Conservation (phyloP, 768 basidiomycete species). For the Lactarius trivialis region DNA sequence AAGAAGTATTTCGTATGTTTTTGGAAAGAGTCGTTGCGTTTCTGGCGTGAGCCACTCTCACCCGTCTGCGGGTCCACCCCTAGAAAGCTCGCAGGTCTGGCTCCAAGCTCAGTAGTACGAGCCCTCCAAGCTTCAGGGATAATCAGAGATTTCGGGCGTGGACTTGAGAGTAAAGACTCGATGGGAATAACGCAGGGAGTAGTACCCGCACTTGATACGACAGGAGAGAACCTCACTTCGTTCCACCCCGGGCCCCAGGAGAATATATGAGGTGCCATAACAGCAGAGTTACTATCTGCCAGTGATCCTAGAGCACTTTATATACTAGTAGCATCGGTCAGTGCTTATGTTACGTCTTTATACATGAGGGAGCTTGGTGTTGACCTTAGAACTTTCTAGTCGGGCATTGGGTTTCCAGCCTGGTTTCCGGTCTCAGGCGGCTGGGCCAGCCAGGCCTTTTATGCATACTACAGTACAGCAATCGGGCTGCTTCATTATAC, state of each 20-base stretch:
- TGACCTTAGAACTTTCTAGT: background rate
- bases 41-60: too few species aligned
- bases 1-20: conserved; percentile 6
- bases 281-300: background rate
- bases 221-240: background rate
- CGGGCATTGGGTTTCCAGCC: background rate
- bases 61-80: background rate
- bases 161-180: background rate
- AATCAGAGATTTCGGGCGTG: background rate
- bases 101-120: background rate
- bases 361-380: background rate
- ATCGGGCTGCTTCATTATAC: background rate
- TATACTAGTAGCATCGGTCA: background rate
- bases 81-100: background rate
- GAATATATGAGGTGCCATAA: background rate
- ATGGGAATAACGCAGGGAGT: background rate
- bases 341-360: background rate
- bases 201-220: background rate
- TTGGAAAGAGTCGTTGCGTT: background rate
- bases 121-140: background rate
- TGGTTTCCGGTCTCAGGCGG: background rate
- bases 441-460: too few species aligned
- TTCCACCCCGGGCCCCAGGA: too few species aligned
- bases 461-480: too few species aligned
- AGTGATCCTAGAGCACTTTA: background rate